Conservation (phyloP, 257 asterid species). For the Haberlea rhodopensis region DNA sequence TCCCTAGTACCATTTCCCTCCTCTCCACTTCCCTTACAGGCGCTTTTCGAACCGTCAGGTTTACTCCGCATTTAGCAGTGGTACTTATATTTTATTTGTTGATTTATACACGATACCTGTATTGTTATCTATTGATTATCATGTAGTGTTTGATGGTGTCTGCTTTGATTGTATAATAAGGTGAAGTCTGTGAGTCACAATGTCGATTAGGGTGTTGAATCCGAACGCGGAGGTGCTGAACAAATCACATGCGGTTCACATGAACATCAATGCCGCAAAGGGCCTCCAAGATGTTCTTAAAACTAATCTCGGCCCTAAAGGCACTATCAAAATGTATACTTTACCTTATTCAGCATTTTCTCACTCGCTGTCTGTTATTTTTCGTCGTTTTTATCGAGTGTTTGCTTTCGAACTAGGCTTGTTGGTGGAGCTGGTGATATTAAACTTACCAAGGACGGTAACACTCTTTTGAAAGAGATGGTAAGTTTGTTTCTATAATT, state of each 20-base stretch:
- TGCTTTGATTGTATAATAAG: conserved; percentile 21
- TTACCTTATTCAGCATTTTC: not conserved
- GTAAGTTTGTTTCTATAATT: conserved; percentile 36
- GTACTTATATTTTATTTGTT: not conserved
- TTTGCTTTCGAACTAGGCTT: conserved; percentile 53
- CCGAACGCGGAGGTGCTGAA: conserved; percentile 99
- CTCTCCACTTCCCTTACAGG: not conserved
- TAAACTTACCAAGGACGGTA: conserved; percentile 97
- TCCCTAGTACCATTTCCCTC: conserved; percentile 22
- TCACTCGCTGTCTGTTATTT: not conserved
- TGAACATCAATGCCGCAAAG: conserved; percentile 98
- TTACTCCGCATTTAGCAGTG: conserved; percentile 24
- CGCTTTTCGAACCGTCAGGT: conserved; percentile 26
- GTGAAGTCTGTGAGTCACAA: conserved; percentile 29
- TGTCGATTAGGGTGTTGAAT: conserved; percentile 86
- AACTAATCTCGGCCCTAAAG: conserved; percentile 95
- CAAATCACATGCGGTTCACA: conserved; percentile 96
- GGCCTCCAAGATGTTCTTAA: conserved; percentile 96
- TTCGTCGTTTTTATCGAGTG: not conserved
- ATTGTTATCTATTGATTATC: not conserved
- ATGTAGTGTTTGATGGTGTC: conserved; percentile 1
- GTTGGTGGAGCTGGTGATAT: conserved; percentile 99
- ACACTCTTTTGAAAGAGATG: conserved; percentile 92
- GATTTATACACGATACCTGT: not conserved
- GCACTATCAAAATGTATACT: conserved; percentile 83